Percentiles rank a stretch among this genome's conserved stretches.
phyloP scores from a whole-genome alignment of 2,329 filamentous ascomycete species.

The Claviceps humidiphila region DNA sequence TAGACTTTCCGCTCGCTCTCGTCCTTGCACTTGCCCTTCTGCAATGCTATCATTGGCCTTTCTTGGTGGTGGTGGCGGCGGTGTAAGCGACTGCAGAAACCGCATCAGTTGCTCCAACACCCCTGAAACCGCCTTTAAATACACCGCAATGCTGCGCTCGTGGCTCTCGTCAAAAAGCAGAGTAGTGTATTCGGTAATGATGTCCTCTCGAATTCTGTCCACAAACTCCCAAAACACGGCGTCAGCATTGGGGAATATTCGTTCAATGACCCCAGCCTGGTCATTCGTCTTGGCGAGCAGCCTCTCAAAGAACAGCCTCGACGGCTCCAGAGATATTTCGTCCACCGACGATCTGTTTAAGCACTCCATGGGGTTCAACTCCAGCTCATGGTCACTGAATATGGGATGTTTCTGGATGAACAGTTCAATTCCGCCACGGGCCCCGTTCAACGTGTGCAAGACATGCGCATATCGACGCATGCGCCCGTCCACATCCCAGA shows the following conservation, averaged over 20 bases:
- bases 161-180: slow-evolving; percentile 80
- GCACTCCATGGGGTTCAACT: slow-evolving; percentile 64
- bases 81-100: slow-evolving; percentile 58
- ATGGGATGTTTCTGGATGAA: slow-evolving; percentile 85
- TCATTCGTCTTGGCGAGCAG: slow-evolving; percentile 68
- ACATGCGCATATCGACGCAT: slow-evolving; percentile 89
- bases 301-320: slow-evolving; percentile 65
- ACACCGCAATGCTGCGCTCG: slow-evolving; percentile 57
- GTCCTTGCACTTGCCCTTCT: background rate
- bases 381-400: slow-evolving; percentile 57
- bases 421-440: slow-evolving; percentile 62
- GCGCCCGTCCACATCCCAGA: slow-evolving; percentile 72
- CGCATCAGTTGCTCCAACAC: slow-evolving; percentile 77
- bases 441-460: slow-evolving; percentile 68
- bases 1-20: slow-evolving; percentile 17
- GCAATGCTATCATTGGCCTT: background rate
- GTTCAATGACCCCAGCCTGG: slow-evolving; percentile 65
- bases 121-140: slow-evolving; percentile 75
- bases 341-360: slow-evolving; percentile 54
- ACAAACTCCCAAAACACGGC: slow-evolving; percentile 67
- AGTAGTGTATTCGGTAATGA: slow-evolving; percentile 77
- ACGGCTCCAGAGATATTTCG: slow-evolving; percentile 65
- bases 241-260: slow-evolving; percentile 62
- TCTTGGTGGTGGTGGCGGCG: slow-evolving; percentile 29
- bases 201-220: slow-evolving; percentile 69